A percentile compares a stretch with the other conserved stretches of the same genome.
phyloP scores from a whole-genome alignment of 1,139 yeast species.

The Magnusiomyces sp. region DNA sequence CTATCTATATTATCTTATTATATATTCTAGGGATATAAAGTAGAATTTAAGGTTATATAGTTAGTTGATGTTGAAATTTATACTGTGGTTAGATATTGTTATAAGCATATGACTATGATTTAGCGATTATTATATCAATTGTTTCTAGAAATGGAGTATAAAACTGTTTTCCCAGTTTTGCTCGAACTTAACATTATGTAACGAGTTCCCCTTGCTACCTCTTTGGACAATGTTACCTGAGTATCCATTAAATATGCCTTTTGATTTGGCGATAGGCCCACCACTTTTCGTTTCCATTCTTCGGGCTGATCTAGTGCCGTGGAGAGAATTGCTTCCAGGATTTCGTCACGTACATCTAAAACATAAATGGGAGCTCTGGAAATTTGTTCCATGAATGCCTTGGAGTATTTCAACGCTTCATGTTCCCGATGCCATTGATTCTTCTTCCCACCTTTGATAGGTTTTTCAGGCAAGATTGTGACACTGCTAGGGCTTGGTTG shows the following conservation, averaged over 20 bases:
- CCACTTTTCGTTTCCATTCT: slow-evolving; percentile 79
- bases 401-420: slow-evolving; percentile 40
- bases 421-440: slow-evolving; percentile 78
- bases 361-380: slow-evolving; percentile 62
- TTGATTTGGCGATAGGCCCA: slow-evolving; percentile 64
- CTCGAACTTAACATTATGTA: slow-evolving; percentile 71
- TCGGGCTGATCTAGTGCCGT: slow-evolving; percentile 72
- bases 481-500: slow-evolving; percentile 15
- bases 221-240: slow-evolving; percentile 63
- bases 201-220: slow-evolving; percentile 57
- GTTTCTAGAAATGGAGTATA: slow-evolving; percentile 30
- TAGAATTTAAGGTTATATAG: too few relatives aligned
- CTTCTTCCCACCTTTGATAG: slow-evolving; percentile 56
- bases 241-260: slow-evolving; percentile 69
- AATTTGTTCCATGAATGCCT: not conserved
- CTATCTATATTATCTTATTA: too few relatives aligned
- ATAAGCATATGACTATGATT: too few relatives aligned
- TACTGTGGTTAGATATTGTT: too few relatives aligned
- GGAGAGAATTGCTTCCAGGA: slow-evolving; percentile 68
- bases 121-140: too few relatives aligned
- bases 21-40: too few relatives aligned
- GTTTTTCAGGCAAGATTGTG: slow-evolving; percentile 40
- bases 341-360: slow-evolving; percentile 74
- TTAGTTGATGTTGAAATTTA: too few relatives aligned
- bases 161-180: slow-evolving; percentile 60